Base-by-base conservation (phyloP, 176 grass and related monocot species). In the Musa beccarii region DNA sequence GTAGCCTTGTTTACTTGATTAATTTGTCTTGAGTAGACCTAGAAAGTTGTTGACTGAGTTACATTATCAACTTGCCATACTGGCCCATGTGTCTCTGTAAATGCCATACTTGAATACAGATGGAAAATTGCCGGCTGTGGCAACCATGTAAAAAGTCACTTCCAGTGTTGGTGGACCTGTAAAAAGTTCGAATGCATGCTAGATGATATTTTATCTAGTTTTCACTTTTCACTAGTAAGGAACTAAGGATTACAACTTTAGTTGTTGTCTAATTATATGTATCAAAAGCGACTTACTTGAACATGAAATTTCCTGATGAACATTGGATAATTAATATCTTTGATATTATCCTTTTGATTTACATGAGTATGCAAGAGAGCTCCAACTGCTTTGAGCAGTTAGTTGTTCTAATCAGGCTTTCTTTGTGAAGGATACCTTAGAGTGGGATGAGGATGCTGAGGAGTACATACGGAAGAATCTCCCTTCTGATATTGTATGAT, bases 391-490 rank as follows among this genome's bases (percentile, higher is more conserved):
- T 51, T 17, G 22, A 73, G 20, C 75, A 59, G 84, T 73, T 59
- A 76, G 55, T 75, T 73, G 14, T 51, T 74, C 81, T 84, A 53
- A 62, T 84, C 72, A 3, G 81, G 78, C 50, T 84, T 82, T 81
- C 51, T 84, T 59, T 84, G 2, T 74, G 29, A 65, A 96, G 92
- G 92, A 96, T 81, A 88, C 89, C 68, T 20, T 29, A 57, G 92
- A 96, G 17, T 96, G 89, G 89, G 89, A 96, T 69, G 87, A 96
- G 24, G 92, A 96, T 83, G 75, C 85, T 68, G 89, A 96, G 25
- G 92, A 96, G 79, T 96, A 90, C 80, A 89, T 96, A 51, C 86
- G 84, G 69, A 96, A 92, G 75, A 96, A 96, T 80, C 92, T 92
- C 76, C 92, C 89, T 49, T 92, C 78, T 79, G 89, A 96, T 70